Percentiles rank a stretch among this genome's conserved stretches.
These are phyloP conservation scores for Camelina sativa DNA, from an alignment of 345 rosid species.

Conservation along the genomic window DNA sequence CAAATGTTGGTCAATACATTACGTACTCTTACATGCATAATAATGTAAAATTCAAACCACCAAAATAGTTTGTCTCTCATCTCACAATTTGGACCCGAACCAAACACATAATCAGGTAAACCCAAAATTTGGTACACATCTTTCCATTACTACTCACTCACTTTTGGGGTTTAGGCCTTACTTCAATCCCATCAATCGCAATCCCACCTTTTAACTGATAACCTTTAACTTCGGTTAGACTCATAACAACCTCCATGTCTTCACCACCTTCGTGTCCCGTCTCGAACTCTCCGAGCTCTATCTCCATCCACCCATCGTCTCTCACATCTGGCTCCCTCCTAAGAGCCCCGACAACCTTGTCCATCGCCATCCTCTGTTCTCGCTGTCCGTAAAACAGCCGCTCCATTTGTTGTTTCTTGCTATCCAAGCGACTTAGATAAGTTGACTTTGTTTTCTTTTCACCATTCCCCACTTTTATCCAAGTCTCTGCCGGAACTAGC, in stretches of 20 bases:
- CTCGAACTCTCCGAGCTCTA: conserved; percentile 70
- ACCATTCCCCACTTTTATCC: conserved; percentile 37
- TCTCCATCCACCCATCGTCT: conserved; percentile 79
- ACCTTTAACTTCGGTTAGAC: conserved; percentile 72
- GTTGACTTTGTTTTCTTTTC: background rate
- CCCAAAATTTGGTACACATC: conserved; percentile 11
- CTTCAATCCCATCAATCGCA: conserved; percentile 73
- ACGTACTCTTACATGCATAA: background rate
- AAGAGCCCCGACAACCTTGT: background rate
- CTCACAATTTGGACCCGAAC: background rate
- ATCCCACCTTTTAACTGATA: conserved; percentile 78
- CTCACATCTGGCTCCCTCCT: conserved; percentile 42
- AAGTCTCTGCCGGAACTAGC: conserved; percentile 51
- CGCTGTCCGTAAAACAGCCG: conserved; percentile 29
- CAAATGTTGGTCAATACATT: background rate
- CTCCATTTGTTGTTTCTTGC: conserved; percentile 44
- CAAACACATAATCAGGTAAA: conserved; percentile 1
- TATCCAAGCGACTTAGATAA: conserved; percentile 36
- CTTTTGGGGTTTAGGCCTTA: conserved; percentile 56
- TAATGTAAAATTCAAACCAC: background rate
- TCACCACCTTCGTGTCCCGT: conserved; percentile 35
- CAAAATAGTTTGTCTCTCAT: background rate
- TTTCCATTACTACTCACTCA: background rate
- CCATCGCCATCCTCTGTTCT: conserved; percentile 21
- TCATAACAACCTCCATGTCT: conserved; percentile 53